phyloP scores from a whole-genome alignment of 2,329 filamentous ascomycete species.

The Blastomyces gilchristii region DNA sequence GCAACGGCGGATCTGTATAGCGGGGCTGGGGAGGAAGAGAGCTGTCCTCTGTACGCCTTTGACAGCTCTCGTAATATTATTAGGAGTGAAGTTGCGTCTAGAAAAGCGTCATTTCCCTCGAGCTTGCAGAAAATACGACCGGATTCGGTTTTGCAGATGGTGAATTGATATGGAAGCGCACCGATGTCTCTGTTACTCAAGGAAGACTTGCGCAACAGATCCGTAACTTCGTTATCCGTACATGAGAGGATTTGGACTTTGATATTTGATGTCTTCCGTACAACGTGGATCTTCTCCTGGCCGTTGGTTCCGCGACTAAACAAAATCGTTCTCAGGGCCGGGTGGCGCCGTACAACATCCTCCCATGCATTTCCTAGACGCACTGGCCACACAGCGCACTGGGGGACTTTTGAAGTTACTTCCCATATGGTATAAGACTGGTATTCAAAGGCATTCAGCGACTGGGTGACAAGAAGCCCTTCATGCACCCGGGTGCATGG shows the following conservation, averaged over 20 bases:
- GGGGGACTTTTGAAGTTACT: neutral
- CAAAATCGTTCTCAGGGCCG: conserved; percentile 4
- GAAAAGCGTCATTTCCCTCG: conserved; percentile 11
- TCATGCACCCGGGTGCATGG: conserved; percentile 11
- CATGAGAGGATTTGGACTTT: neutral
- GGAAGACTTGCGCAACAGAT: neutral
- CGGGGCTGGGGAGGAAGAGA: neutral
- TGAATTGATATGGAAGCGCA: conserved; percentile 8
- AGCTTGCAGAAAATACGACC: conserved; percentile 12
- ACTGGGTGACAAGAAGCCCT: conserved; percentile 8
- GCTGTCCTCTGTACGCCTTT: conserved; percentile 1
- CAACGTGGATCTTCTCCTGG: neutral
- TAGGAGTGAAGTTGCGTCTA: conserved; percentile 13
- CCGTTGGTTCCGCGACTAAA: neutral
- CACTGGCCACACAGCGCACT: neutral
- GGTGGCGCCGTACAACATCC: neutral
- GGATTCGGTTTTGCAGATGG: conserved; percentile 11
- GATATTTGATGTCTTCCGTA: neutral
- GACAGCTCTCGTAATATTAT: conserved; percentile 10
- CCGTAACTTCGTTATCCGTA: neutral
- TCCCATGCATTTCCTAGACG: neutral
- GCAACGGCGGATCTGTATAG: conserved; percentile 4
- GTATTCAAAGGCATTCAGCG: neutral
- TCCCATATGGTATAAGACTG: conserved; percentile 13
- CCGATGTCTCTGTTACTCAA: neutral